These are phyloP conservation scores for Millerozyma miso DNA, from an alignment of 805 yeast genomes.

Conservation along the genomic window DNA sequence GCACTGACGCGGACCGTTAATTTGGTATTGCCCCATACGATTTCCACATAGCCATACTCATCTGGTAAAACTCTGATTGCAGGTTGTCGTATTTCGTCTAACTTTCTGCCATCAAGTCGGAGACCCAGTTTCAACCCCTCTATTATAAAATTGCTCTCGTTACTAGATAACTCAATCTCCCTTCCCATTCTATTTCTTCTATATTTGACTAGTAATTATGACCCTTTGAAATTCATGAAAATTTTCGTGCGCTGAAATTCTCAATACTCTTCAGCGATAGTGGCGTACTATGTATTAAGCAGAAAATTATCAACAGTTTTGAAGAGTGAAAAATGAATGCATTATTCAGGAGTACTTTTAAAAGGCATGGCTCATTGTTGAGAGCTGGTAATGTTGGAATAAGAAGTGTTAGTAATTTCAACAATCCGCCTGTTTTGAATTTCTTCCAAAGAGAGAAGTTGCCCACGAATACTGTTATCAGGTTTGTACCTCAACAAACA, in stretches of 20 bases:
- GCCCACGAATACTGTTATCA: constrained; percentile 70
- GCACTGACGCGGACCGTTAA: constrained; percentile 72
- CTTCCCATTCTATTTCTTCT: constrained; percentile 46
- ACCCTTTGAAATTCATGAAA: neutral
- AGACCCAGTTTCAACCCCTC: constrained; percentile 59
- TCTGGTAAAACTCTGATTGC: constrained; percentile 53
- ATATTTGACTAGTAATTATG: neutral
- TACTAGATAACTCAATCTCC: constrained; percentile 56
- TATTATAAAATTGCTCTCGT: constrained; percentile 59
- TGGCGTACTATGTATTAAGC: neutral
- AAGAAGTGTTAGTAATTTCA: constrained; percentile 3
- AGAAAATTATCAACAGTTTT: neutral
- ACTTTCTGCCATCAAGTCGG: constrained; percentile 65
- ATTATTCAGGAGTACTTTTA: neutral
- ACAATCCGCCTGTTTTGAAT: constrained; percentile 27
- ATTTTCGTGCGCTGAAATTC: neutral
- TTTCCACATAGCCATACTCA: constrained; percentile 78
- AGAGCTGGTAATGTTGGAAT: neutral
- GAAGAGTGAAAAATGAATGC: neutral
- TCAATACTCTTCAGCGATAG: neutral
- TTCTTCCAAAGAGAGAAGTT: constrained; percentile 59
- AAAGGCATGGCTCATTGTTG: neutral
- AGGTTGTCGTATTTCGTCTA: constrained; percentile 62
- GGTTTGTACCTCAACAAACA: constrained; percentile 86
- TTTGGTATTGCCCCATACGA: constrained; percentile 68